Conservation (phyloP, 2,329 filamentous ascomycete genomes). For the Fusarium pilosicola region DNA sequence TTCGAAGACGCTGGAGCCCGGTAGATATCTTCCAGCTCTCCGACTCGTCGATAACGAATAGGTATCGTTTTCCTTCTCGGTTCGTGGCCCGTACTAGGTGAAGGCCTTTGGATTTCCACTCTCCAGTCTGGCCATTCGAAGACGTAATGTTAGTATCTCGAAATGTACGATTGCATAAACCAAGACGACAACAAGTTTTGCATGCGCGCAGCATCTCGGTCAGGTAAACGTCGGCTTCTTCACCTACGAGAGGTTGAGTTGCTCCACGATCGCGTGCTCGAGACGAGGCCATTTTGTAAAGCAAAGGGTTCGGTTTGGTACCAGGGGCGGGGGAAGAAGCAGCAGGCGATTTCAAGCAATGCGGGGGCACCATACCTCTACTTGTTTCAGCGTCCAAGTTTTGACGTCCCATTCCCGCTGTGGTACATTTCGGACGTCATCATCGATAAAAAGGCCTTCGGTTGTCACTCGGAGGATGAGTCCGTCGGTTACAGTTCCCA, state of each 20-base stretch:
- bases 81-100: constrained; percentile 73
- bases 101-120: constrained; percentile 64
- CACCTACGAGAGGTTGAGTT: constrained; percentile 64
- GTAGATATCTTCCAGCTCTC: constrained; percentile 75
- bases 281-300: constrained; percentile 59
- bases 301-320: constrained; percentile 54
- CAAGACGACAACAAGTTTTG: constrained; percentile 70
- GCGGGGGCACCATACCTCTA: constrained; percentile 86
- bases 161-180: constrained; percentile 58
- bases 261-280: constrained; percentile 61
- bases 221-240: constrained; percentile 74
- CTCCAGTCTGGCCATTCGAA: constrained; percentile 59
- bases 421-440: constrained; percentile 89
- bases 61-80: constrained; percentile 72
- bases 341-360: constrained; percentile 62
- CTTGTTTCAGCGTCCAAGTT: constrained; percentile 93
- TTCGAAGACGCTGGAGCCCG: constrained; percentile 68
- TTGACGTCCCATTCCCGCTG: constrained; percentile 99
- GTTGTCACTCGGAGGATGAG: constrained; percentile 91
- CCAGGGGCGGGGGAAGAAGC: constrained; percentile 54
- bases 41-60: constrained; percentile 72
- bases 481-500: constrained; percentile 88
- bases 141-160: constrained; percentile 55
- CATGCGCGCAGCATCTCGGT: constrained; percentile 71
- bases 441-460: constrained; percentile 96